A percentile compares a stretch with the other conserved stretches of the same genome.
These are phyloP conservation scores for Limnanthes douglasii DNA, from an alignment of 345 rosid species.

Conservation along the genomic window DNA sequence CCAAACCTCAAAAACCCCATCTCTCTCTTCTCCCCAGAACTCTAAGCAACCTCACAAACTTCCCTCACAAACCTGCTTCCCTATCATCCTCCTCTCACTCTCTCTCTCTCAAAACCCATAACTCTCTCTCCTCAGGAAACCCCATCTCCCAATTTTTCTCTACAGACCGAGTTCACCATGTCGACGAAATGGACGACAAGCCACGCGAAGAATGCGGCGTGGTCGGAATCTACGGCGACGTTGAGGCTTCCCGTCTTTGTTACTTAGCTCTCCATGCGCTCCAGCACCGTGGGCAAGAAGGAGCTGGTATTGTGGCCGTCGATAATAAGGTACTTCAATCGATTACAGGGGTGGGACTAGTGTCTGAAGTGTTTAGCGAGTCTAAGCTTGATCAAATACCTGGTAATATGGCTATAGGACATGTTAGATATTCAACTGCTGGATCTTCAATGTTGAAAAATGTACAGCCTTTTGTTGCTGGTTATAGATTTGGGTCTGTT, in stretches of 20 bases:
- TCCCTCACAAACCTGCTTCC: constrained; percentile 5
- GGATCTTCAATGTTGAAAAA: constrained; percentile 80
- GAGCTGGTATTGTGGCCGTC: constrained; percentile 82
- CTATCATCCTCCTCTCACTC: constrained; percentile 7
- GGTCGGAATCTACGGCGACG: constrained; percentile 72
- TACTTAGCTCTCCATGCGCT: constrained; percentile 81
- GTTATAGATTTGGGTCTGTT: constrained; percentile 58
- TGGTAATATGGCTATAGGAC: constrained; percentile 71
- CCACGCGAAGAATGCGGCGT: constrained; percentile 93
- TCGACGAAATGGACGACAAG: constrained; percentile 38
- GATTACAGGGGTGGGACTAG: constrained; percentile 75
- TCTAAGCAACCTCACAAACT: constrained; percentile 20
- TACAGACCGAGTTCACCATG: constrained; percentile 6
- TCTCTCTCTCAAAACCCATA: constrained; percentile 9
- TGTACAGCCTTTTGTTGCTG: constrained; percentile 85
- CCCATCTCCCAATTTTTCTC: constrained; percentile 18
- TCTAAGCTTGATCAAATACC: constrained; percentile 72
- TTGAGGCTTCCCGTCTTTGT: constrained; percentile 80
- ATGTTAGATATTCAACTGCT: constrained; percentile 76
- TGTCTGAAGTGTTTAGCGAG: constrained; percentile 72
- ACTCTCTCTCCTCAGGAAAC: constrained; percentile 22
- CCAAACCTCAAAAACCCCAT: constrained; percentile 6
- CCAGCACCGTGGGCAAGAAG: constrained; percentile 92
- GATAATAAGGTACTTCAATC: constrained; percentile 47
- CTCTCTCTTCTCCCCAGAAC: constrained; percentile 17